phyloP scores from a whole-genome alignment of 2,329 filamentous ascomycete species.

The Coleophoma crateriformis region DNA sequence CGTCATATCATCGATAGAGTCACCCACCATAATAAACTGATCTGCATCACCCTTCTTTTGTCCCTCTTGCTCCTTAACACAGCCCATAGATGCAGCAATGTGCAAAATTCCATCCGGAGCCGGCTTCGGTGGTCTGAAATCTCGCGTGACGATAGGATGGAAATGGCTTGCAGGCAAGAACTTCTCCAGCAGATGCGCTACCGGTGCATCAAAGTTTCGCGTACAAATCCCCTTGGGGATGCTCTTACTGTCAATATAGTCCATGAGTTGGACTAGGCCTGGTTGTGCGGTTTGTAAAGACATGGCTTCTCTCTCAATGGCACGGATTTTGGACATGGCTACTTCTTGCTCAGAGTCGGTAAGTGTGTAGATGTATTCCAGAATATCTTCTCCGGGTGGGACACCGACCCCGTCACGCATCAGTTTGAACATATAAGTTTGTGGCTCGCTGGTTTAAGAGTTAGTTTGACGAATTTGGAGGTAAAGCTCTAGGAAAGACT shows the following conservation, averaged over 20 bases:
- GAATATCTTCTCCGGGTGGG: slow-evolving; percentile 69
- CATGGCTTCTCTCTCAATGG: slow-evolving; percentile 81
- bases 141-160: slow-evolving; percentile 75
- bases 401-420: slow-evolving; percentile 79
- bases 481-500: not conserved
- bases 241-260: slow-evolving; percentile 63
- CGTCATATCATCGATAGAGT: slow-evolving; percentile 89
- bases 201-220: slow-evolving; percentile 82
- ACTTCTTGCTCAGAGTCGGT: slow-evolving; percentile 52
- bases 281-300: slow-evolving; percentile 72
- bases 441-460: slow-evolving; percentile 59
- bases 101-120: slow-evolving; percentile 82
- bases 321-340: slow-evolving; percentile 69
- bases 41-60: slow-evolving; percentile 10
- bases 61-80: slow-evolving; percentile 37
- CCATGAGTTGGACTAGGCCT: slow-evolving; percentile 73
- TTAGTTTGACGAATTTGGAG: slow-evolving; percentile 6
- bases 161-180: slow-evolving; percentile 68
- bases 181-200: slow-evolving; percentile 66
- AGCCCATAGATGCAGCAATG: slow-evolving; percentile 72
- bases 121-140: slow-evolving; percentile 78
- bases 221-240: slow-evolving; percentile 86
- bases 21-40: slow-evolving; percentile 42
- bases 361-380: slow-evolving; percentile 78
- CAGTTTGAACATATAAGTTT: slow-evolving; percentile 91